Conservation (phyloP, 768 basidiomycete species). For the Polyporus arcularius region DNA sequence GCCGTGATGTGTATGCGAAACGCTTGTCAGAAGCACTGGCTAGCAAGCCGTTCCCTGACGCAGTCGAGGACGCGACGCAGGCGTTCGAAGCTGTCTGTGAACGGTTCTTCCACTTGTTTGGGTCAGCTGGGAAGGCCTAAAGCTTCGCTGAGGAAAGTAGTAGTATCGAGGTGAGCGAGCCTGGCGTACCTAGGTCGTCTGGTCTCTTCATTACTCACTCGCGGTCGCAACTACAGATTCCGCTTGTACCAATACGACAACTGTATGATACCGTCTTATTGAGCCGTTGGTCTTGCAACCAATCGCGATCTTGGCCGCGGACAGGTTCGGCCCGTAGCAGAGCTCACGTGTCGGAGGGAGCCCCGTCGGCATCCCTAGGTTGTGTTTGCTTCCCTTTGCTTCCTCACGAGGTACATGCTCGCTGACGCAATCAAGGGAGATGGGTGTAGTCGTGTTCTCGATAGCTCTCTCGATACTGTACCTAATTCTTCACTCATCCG, state of each 20-base stretch:
- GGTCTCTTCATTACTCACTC: too few species aligned
- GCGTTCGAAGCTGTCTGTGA: slow-evolving; percentile 43
- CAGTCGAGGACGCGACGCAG: slow-evolving; percentile 46
- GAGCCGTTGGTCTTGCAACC: too few species aligned
- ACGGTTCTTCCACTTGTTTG: slow-evolving; percentile 43
- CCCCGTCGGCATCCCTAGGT: neutral
- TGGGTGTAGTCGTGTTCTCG: too few species aligned
- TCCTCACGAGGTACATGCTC: neutral
- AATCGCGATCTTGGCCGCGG: neutral
- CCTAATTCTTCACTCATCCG: too few species aligned
- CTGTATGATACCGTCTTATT: too few species aligned
- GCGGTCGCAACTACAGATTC: too few species aligned
- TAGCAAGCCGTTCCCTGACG: slow-evolving; percentile 45
- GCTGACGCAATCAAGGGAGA: neutral
- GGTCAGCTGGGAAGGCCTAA: slow-evolving; percentile 42
- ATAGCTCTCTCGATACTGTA: too few species aligned
- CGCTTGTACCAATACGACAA: too few species aligned
- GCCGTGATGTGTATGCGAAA: slow-evolving; percentile 44
- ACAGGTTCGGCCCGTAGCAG: neutral
- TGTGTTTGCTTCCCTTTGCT: neutral
- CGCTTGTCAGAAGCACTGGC: slow-evolving; percentile 34
- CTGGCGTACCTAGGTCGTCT: too few species aligned
- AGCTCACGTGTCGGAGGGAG: neutral
- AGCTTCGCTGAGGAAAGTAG: neutral
- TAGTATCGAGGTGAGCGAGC: neutral